phyloP scores from a whole-genome alignment of 1,284 basidiomycete genomes.

The Fomes fomentarius region DNA sequence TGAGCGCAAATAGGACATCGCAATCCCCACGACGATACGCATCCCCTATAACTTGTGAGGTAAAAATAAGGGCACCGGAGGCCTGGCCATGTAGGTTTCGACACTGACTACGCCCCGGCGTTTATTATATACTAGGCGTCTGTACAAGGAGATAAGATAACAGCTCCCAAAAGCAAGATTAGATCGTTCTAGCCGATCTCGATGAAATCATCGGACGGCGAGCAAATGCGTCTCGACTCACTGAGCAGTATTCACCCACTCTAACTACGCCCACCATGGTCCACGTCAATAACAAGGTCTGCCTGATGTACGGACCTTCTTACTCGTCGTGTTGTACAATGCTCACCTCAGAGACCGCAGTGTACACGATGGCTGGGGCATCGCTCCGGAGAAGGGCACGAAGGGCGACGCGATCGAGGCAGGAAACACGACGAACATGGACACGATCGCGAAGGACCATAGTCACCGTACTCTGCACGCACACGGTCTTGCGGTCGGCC shows the following conservation, averaged over 20 bases:
- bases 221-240: too few species aligned
- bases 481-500: slow-evolving; percentile 85
- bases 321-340: neutral
- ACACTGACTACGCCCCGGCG: too few species aligned
- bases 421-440: slow-evolving; percentile 86
- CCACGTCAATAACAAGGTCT: slow-evolving; percentile 84
- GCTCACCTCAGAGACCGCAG: slow-evolving; percentile 40
- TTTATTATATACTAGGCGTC: too few species aligned
- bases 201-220: too few species aligned
- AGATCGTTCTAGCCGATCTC: too few species aligned
- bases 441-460: slow-evolving; percentile 79
- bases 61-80: too few species aligned
- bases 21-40: too few species aligned
- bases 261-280: slow-evolving; percentile 35
- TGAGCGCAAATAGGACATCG: too few species aligned
- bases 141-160: too few species aligned
- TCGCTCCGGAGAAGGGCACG: slow-evolving; percentile 64
- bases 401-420: slow-evolving; percentile 89
- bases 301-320: slow-evolving; percentile 69
- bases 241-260: neutral
- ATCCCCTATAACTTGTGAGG: too few species aligned
- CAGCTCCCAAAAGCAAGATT: too few species aligned
- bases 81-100: too few species aligned
- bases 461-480: slow-evolving; percentile 76
- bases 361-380: slow-evolving; percentile 94